Base-by-base conservation (phyloP, 305 asterid species). In the Fraxinus velutina region DNA sequence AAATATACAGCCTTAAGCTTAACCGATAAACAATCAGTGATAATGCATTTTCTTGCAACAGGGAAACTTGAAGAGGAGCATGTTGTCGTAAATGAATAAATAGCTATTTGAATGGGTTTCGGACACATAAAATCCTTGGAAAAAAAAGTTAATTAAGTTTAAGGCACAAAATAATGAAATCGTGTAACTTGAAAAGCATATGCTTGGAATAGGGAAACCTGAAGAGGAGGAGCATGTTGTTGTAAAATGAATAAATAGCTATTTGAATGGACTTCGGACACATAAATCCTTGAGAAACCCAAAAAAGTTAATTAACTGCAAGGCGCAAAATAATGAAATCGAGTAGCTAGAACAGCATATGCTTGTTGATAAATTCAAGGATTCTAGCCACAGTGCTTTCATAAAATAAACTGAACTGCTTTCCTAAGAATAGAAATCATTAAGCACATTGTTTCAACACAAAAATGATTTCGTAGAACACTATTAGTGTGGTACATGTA, bases 351-450 rank as follows among this genome's bases (percentile, higher is more conserved):
- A 62, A 75, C 60, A 80, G 34, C 78, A 78, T 42, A 52, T 29
- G 60, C 37, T 34, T 36, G 34, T 34, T 47, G 73, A 52, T n/a
- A 52, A 75, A 83, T 44, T 57, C 79, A 70, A 62, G 76, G 32
- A 80, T 70, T 76, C 73, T 47, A 75, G 81, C 78, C 80, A 78
- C 12, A 66, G 34, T 29, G 66, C 52, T 66, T 52, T 66, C 24
- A 39, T 29, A 75, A 73, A 71, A 8, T 55, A 33, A 47, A 68
- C 12, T 22, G 33, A 74, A 13, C 75, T 39, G 73, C 68, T 27
- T 62, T 8, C 55, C 44, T 32, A 42, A 12, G 64, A 83, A 60
- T 29, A 50, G 3, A 57, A 77, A 72, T 47, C 32, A 30, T 19
- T 27, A 27, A 79, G 50, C 17, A 34, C 44, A 10, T 21, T 86